These are phyloP conservation scores for Pholiota microspora DNA, from an alignment of 768 basidiomycete genomes.

Conservation along the genomic window DNA sequence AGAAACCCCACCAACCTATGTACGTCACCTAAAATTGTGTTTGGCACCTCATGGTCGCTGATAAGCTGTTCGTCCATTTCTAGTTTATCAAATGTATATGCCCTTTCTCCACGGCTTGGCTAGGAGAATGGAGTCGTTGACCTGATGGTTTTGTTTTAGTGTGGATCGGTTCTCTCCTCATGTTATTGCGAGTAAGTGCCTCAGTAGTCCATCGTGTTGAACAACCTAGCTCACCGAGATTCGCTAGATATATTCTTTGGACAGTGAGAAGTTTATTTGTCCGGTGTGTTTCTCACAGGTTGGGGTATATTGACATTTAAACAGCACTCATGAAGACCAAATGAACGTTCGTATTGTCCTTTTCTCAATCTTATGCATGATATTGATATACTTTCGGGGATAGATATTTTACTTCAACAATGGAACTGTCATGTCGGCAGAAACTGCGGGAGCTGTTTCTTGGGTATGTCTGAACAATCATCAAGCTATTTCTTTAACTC, in stretches of 20 bases:
- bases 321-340: conserved; percentile 66
- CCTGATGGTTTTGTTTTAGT: conserved; percentile 28
- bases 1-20: conserved; percentile 68
- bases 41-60: conserved; percentile 1
- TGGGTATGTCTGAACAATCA: conserved; percentile 30
- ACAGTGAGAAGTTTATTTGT: conserved; percentile 37
- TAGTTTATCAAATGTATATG: conserved; percentile 39
- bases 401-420: conserved; percentile 77
- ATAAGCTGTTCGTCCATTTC: background rate
- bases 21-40: conserved; percentile 18
- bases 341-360: conserved; percentile 42
- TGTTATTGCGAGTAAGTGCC: conserved; percentile 69
- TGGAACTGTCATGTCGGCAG: conserved; percentile 53
- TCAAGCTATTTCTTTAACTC: too few relatives aligned
- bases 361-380: background rate
- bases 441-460: conserved; percentile 50
- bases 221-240: conserved; percentile 12
- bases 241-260: conserved; percentile 70
- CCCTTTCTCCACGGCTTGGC: conserved; percentile 8
- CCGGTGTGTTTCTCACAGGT: background rate
- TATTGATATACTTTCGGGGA: background rate
- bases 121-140: background rate
- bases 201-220: background rate
- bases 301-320: background rate
- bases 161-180: conserved; percentile 79